These are phyloP conservation scores for Hanseniaspora valbyensis DNA, from an alignment of 805 yeast genomes.

Conservation along the genomic window DNA sequence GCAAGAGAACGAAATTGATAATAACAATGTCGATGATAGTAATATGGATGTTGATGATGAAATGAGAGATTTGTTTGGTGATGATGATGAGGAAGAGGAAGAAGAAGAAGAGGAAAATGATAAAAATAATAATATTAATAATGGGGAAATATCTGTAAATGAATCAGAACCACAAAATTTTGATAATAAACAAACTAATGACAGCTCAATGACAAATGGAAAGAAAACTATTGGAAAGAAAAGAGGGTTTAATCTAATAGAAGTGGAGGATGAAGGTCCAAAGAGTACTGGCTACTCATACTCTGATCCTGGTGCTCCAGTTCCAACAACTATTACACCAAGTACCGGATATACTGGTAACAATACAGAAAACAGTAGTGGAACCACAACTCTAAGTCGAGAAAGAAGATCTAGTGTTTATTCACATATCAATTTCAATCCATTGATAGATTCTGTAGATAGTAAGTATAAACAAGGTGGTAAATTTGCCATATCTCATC, in stretches of 20 bases:
- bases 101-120: constrained; percentile 31
- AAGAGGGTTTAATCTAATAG: constrained; percentile 8
- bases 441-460: constrained; percentile 68
- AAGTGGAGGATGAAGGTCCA: not conserved
- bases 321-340: constrained; percentile 34
- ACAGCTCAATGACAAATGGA: constrained; percentile 5
- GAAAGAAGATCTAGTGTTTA: constrained; percentile 51
- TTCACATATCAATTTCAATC: constrained; percentile 74
- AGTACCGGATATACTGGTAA: not conserved
- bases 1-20: constrained; percentile 24
- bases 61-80: constrained; percentile 28
- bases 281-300: constrained; percentile 31
- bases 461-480: constrained; percentile 86
- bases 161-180: constrained; percentile 24
- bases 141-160: too few relatives aligned
- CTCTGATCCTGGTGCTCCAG: constrained; percentile 76
- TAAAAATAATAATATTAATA: too few relatives aligned
- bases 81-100: constrained; percentile 28
- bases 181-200: constrained; percentile 16
- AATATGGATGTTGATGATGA: constrained; percentile 19
- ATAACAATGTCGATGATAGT: constrained; percentile 17
- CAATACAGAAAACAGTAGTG: constrained; percentile 20
- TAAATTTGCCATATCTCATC: constrained; percentile 52
- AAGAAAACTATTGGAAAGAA: not conserved
- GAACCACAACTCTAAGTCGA: constrained; percentile 29